These are phyloP conservation scores for Penicillium crystallinum DNA, from an alignment of 495 filamentous ascomycete genomes.

Conservation along the genomic window DNA sequence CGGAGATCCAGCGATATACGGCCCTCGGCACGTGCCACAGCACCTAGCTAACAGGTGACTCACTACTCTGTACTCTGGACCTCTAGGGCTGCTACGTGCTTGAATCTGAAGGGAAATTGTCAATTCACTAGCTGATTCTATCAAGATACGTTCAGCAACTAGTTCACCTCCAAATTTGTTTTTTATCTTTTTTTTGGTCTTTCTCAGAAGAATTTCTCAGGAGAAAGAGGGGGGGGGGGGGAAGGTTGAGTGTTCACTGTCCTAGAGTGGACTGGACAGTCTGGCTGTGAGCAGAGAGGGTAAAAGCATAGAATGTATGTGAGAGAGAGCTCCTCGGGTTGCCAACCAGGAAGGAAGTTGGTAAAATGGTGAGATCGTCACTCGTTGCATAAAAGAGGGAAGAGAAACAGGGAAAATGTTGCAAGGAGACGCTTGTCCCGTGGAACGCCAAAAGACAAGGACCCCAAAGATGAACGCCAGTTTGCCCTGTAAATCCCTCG, in stretches of 20 bases:
- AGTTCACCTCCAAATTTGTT: slow-evolving; percentile 30
- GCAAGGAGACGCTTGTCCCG: slow-evolving; percentile 1
- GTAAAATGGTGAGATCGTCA: slow-evolving; percentile 3
- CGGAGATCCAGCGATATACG: slow-evolving; percentile 12
- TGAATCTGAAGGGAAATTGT: slow-evolving; percentile 25
- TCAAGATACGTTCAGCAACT: slow-evolving; percentile 14
- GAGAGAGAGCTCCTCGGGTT: not conserved
- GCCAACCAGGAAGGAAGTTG: not conserved
- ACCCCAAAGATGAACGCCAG: slow-evolving; percentile 19
- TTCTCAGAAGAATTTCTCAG: not conserved
- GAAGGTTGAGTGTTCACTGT: not conserved
- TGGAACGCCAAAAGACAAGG: slow-evolving; percentile 17
- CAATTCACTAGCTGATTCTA: slow-evolving; percentile 28
- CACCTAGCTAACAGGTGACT: no score
- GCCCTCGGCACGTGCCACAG: slow-evolving; percentile 17
- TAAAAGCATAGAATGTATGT: not conserved
- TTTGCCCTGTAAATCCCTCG: slow-evolving; percentile 9
- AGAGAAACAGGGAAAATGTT: slow-evolving; percentile 1
- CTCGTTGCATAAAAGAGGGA: slow-evolving; percentile 2
- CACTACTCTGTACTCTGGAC: no score
- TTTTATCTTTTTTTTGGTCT: slow-evolving; percentile 14
- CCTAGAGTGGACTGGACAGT: not conserved
- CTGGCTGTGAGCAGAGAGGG: not conserved
- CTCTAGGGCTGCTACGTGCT: no score
- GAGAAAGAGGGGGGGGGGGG: no score